Percentiles rank a stretch among this genome's conserved stretches.
Conservation (phyloP, 768 basidiomycete genomes). For the Pisolithus albus region DNA sequence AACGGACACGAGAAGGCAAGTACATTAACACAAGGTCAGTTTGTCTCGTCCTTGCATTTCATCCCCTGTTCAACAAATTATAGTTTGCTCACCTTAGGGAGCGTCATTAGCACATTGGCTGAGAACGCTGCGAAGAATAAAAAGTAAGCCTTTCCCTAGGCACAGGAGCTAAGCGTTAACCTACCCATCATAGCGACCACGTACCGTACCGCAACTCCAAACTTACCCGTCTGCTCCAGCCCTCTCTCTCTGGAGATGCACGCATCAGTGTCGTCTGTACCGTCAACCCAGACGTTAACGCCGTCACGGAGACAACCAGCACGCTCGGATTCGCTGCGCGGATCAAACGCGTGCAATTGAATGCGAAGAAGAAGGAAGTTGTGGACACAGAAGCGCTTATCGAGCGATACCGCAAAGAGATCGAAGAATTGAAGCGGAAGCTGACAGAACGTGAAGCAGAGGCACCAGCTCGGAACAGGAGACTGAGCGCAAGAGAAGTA, state of each 20-base stretch:
- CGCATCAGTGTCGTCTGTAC: conserved; percentile 96
- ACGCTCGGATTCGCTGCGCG: conserved; percentile 89
- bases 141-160: conserved; percentile 34
- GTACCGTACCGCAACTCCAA: conserved; percentile 96
- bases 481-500: conserved; percentile 43
- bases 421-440: conserved; percentile 77
- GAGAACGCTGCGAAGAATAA: conserved; percentile 80
- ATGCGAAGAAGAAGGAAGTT: conserved; percentile 89
- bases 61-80: background rate
- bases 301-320: conserved; percentile 78
- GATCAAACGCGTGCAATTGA: conserved; percentile 82
- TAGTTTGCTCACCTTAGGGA: conserved; percentile 86
- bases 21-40: conserved; percentile 87
- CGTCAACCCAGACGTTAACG: conserved; percentile 76
- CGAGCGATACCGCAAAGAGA: conserved; percentile 90
- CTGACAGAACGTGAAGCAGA: conserved; percentile 66
- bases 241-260: conserved; percentile 91
- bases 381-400: conserved; percentile 91
- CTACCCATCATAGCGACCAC: conserved; percentile 51
- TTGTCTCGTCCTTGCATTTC: background rate
- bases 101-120: conserved; percentile 85
- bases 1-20: conserved; percentile 91
- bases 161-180: background rate
- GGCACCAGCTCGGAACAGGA: conserved; percentile 37
- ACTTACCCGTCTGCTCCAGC: conserved; percentile 88